phyloP scores from a whole-genome alignment of 2,329 filamentous ascomycete genomes.

The Pseudodiploospora longispora region DNA sequence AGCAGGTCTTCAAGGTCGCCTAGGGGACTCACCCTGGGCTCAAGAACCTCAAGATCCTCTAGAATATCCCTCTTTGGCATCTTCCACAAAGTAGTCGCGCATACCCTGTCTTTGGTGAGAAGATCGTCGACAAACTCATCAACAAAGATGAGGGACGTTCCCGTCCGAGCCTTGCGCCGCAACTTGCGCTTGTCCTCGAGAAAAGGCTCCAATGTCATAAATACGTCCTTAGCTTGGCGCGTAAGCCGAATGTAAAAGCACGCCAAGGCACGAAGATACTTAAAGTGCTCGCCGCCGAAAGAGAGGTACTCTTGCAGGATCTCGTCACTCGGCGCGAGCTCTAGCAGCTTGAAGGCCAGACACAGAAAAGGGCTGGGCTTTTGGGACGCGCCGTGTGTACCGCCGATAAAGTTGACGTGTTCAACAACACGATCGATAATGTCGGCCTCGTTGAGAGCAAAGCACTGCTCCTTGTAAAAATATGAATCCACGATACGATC shows the following conservation, averaged over 20 bases:
- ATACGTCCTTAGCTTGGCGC: slow-evolving; percentile 73
- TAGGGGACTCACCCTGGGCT: slow-evolving; percentile 75
- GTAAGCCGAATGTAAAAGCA: slow-evolving; percentile 92
- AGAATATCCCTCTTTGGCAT: slow-evolving; percentile 73
- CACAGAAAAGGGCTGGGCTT: slow-evolving; percentile 90
- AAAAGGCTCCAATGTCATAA: slow-evolving; percentile 70
- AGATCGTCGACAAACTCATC: slow-evolving; percentile 94
- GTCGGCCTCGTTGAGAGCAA: slow-evolving; percentile 77
- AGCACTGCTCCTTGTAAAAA: slow-evolving; percentile 99
- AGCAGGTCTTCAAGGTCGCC: slow-evolving; percentile 69
- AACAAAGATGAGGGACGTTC: slow-evolving; percentile 69
- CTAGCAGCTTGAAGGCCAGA: slow-evolving; percentile 87
- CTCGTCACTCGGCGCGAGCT: slow-evolving; percentile 72
- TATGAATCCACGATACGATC: slow-evolving; percentile 93
- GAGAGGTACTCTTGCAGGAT: slow-evolving; percentile 74
- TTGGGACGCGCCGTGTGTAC: slow-evolving; percentile 76
- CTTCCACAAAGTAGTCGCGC: slow-evolving; percentile 87
- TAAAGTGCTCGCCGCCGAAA: slow-evolving; percentile 67
- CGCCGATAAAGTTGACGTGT: slow-evolving; percentile 73
- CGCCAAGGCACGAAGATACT: slow-evolving; percentile 82
- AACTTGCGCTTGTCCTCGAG: slow-evolving; percentile 79
- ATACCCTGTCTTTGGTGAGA: slow-evolving; percentile 80
- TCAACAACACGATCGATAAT: slow-evolving; percentile 85
- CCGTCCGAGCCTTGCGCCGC: slow-evolving; percentile 64
- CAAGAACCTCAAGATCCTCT: slow-evolving; percentile 82